A percentile compares a stretch with the other conserved stretches of the same genome.
phyloP scores from a whole-genome alignment of 1,139 yeast genomes.

The Yamadazyma spencermartinsiae region DNA sequence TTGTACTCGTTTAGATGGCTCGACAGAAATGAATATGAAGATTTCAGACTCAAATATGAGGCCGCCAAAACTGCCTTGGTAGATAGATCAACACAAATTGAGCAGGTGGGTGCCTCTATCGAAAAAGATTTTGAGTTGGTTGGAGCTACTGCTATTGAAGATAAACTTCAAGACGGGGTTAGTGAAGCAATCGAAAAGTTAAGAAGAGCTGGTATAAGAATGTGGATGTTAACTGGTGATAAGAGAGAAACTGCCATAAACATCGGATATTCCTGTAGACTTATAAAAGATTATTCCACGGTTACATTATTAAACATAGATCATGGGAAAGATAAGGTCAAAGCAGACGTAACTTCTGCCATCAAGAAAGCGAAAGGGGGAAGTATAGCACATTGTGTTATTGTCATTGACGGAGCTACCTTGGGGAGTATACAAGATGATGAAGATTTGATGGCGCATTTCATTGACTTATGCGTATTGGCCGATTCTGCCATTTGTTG shows the following conservation, averaged over 20 bases:
- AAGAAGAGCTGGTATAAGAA: conserved; percentile 86
- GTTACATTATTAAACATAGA: conserved; percentile 73
- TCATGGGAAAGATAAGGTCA: conserved; percentile 50
- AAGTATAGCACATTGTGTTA: conserved; percentile 86
- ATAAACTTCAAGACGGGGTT: conserved; percentile 93
- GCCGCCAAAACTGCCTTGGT: conserved; percentile 76
- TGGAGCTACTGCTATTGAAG: conserved; percentile 98
- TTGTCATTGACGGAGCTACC: conserved; percentile 91
- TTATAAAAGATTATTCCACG: conserved; percentile 90
- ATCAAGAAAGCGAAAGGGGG: conserved; percentile 63
- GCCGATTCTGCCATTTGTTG: conserved; percentile 94
- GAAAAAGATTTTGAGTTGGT: conserved; percentile 67
- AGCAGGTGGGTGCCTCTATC: conserved; percentile 67
- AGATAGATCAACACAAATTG: conserved; percentile 67
- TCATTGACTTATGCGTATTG: conserved; percentile 79
- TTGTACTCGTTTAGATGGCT: conserved; percentile 81
- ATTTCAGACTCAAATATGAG: conserved; percentile 67
- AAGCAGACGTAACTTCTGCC: conserved; percentile 58
- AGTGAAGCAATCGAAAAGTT: conserved; percentile 91
- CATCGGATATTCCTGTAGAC: conserved; percentile 91
- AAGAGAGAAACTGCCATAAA: conserved; percentile 97
- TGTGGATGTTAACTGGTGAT: conserved; percentile 99
- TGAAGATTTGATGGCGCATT: conserved; percentile 66
- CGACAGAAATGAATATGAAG: conserved; percentile 53
- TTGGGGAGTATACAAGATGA: conserved; percentile 71